These are phyloP conservation scores for Arthrobotrys pseudoclavata DNA, from an alignment of 2,329 filamentous ascomycete genomes.

Conservation along the genomic window DNA sequence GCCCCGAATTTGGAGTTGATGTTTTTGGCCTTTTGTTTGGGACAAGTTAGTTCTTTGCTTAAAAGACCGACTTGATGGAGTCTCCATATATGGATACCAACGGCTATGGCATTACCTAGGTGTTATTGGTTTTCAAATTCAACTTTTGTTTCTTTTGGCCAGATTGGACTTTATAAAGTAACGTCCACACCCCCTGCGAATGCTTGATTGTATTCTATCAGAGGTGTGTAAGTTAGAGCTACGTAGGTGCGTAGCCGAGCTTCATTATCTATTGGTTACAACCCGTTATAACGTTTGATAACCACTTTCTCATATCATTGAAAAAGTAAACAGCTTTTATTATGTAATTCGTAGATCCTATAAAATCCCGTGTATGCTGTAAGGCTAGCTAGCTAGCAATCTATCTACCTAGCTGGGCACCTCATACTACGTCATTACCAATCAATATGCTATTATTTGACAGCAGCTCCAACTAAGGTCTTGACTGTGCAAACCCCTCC, in stretches of 20 bases:
- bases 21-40: slow-evolving; percentile 27
- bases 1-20: slow-evolving; percentile 26
- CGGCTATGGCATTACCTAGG: slow-evolving; percentile 40
- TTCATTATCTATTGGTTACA: neutral
- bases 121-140: slow-evolving; percentile 23
- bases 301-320: neutral
- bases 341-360: slow-evolving; percentile 10
- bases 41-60: slow-evolving; percentile 21
- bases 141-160: slow-evolving; percentile 13
- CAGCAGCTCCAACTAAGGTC: slow-evolving; percentile 82
- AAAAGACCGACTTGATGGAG: slow-evolving; percentile 2
- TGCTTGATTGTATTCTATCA: slow-evolving; percentile 27
- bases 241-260: neutral
- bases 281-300: neutral
- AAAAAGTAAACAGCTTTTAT: slow-evolving; percentile 22
- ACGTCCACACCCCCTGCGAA: neutral
- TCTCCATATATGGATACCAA: slow-evolving; percentile 36
- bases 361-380: neutral
- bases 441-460: slow-evolving; percentile 73
- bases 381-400: slow-evolving; percentile 1
- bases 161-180: slow-evolving; percentile 23
- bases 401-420: neutral
- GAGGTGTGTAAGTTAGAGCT: slow-evolving; percentile 16
- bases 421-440: neutral
- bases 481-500: slow-evolving; percentile 87